A percentile compares a stretch with the other conserved stretches of the same genome.
Evolutionary conservation across 1,139 yeast genomes (phyloP).

Genomic region (Debaryomycetaceae sp.): DNA sequence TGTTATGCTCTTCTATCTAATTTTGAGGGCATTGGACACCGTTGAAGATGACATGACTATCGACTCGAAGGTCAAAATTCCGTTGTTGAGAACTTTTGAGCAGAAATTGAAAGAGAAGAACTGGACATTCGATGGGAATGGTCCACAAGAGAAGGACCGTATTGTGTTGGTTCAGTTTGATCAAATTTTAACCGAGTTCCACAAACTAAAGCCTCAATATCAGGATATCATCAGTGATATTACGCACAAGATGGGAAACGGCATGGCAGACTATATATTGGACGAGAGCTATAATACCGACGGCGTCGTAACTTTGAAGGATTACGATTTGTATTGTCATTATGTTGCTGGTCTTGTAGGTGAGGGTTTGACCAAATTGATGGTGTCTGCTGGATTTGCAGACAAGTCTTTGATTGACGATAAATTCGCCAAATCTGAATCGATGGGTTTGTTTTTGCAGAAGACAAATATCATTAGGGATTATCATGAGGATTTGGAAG

Average conservation of each 20-base stretch:
- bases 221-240: conserved; percentile 77
- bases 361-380: conserved; percentile 83
- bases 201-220: conserved; percentile 68
- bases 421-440: conserved; percentile 59
- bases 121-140: conserved; percentile 79
- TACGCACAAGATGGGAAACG: conserved; percentile 86
- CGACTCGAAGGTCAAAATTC: conserved; percentile 65
- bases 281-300: conserved; percentile 74
- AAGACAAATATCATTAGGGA: conserved; percentile 96
- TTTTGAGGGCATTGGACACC: conserved; percentile 90
- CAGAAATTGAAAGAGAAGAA: conserved; percentile 57
- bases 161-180: conserved; percentile 76
- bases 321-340: conserved; percentile 89
- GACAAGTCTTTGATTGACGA: conserved; percentile 48
- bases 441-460: conserved; percentile 95
- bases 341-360: conserved; percentile 98
- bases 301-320: conserved; percentile 75
- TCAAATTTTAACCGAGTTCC: conserved; percentile 64
- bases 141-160: conserved; percentile 78
- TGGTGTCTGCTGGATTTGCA: conserved; percentile 65
- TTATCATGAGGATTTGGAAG: conserved; percentile 86
- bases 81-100: conserved; percentile 68
- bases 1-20: conserved; percentile 77
- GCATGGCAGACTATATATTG: conserved; percentile 92
- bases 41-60: conserved; percentile 95